Base-by-base conservation (phyloP, 805 yeast genomes). In the Tetrapisispora arboricola region DNA sequence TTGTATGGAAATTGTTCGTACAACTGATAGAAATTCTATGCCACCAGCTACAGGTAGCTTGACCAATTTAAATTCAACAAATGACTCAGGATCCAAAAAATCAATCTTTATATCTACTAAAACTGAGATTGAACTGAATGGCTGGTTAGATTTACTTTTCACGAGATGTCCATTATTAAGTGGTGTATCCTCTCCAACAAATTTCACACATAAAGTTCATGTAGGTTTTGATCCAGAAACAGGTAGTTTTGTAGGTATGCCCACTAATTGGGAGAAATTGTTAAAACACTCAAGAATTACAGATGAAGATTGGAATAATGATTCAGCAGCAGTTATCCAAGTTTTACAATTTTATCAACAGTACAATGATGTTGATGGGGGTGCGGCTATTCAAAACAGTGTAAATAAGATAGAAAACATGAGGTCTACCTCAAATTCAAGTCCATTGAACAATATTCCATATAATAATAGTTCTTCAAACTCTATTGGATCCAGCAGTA, bases 251-350 rank as follows among this genome's bases (percentile, higher is more conserved):
- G 86, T 94, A 1, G 98, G 96, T 5, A 72, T 92, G 49, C 99
- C 98, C 2, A 79, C 79, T 12, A 92, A 86, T 49, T 92, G 98
- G 98, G 90, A 86, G 49, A 74, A 79, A 49, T 68, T 88, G 33
- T 71, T 92, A 36, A 75, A 80, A 36, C 87, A 87, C 18, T 84
- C 92, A 42, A 90, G 95, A 41, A 87, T 92, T 49, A 84, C 96
- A 3, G 80, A 78, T 44, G 90, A 81, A 51, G 99, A 92, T 55
- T 92, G 88, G 73, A 78, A 82, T 54, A 84, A 83, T 49, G 88
- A 92, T 60, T 96, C 98, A 0, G 88, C 85, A 54, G 97, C 96
- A 0, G 96, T 92, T 17, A 83, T 84, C 65, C 94, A 86, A 55
- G 94, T 85, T 27, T 78, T 86, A 41, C 88, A 84, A 39, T 86